Base-by-base conservation (phyloP, 2,329 filamentous ascomycete species). In the Allantophomopsis cytisporea region DNA sequence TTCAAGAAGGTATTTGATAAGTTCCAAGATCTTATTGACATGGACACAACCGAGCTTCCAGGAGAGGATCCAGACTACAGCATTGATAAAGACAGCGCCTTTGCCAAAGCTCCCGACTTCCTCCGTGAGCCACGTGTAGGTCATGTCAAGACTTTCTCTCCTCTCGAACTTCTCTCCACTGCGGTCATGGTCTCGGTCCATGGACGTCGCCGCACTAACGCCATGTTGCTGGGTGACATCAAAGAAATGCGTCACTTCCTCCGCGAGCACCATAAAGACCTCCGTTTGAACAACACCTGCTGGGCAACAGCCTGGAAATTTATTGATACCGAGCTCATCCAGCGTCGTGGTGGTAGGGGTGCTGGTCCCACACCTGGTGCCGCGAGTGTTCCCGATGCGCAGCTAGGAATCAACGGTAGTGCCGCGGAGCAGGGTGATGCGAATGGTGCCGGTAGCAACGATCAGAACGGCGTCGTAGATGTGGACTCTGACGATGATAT, bases 91-190 rank as follows among this genome's bases (percentile, higher is more conserved):
- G 44, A 56, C 37, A 49, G 48, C 2, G 48, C 47, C 15, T 56
- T 56, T 40, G 52, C 54, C 18, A 47, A 50, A 5, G 45, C 52
- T 7, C 53, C 54, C 1, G 36, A 47, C 11, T 49, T 50, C 41
- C 30, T 60, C 33, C 40, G 38, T 36, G 39, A 46, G 41, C 38
- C 43, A 39, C 40, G 40, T 13, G 35, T 55, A 5, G 45, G 43
- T 8, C 51, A 58, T 28, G 53, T 55, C 31, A 49, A 51, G 23
- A 59, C 53, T 11, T 60, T 58, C 42, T 54, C 53, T 2, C 57
- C 57, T 2, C 41, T 60, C 8, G 57, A 60, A 31, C 48, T 60
- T 13, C 45, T 60, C 20, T 51, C 50, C 6, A 49, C 55, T 4
- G 54, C 51, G 2, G 47, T 60, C 31, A 38, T 60, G 3, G 48